Evolutionary conservation across 2,329 filamentous ascomycete genomes (phyloP).

Genomic region (Pseudocercospora cruenta): DNA sequence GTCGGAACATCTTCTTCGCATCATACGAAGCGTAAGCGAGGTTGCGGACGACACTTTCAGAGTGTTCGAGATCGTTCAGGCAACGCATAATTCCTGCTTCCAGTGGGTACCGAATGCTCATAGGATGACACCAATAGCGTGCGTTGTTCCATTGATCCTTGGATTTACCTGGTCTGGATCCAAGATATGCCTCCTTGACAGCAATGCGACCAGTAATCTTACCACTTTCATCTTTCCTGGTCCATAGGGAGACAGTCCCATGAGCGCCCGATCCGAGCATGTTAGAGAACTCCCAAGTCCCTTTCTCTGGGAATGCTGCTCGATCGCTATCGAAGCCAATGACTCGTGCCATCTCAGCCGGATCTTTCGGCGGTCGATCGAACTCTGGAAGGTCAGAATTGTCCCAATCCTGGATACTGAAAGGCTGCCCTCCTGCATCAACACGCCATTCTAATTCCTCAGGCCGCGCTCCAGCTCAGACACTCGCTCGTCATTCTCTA

Average conservation of each 20-base stretch:
- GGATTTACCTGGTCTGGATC: not conserved
- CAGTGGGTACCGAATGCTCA: not conserved
- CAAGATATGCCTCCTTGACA: conserved; percentile 12
- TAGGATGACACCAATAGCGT: not conserved
- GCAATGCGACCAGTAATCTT: not conserved
- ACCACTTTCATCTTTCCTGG: not conserved
- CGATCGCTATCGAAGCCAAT: conserved; percentile 5
- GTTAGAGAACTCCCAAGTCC: not conserved
- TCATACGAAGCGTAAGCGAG: conserved; percentile 9
- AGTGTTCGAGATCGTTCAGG: not conserved
- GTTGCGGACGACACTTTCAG: conserved; percentile 6
- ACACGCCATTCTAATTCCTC: not conserved
- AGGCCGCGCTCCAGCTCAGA: not conserved
- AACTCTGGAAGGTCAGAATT: not conserved
- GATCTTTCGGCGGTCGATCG: too few species aligned
- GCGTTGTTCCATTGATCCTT: not conserved
- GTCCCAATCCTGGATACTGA: not conserved
- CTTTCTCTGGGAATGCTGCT: not conserved
- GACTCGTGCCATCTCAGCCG: not conserved
- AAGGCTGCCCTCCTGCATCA: not conserved
- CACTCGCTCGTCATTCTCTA: not conserved
- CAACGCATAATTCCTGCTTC: not conserved
- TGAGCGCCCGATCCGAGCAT: conserved; percentile 2
- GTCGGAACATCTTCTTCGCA: conserved; percentile 8
- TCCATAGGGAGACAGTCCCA: conserved; percentile 10